phyloP scores from a whole-genome alignment of 106 monocot species.

The Allium fistulosum region DNA sequence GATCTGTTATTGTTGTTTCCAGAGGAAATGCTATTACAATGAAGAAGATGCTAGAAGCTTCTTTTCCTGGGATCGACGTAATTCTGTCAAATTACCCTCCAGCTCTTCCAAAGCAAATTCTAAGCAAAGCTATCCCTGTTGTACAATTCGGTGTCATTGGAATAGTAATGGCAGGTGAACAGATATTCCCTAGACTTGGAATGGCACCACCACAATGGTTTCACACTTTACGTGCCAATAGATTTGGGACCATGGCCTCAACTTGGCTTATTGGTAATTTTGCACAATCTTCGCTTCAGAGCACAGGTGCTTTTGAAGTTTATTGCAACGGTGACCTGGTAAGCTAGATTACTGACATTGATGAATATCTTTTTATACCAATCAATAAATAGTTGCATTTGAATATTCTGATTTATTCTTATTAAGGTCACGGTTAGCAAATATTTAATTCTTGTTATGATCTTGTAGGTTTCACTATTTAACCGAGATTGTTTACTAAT shows the following conservation, averaged over 20 bases:
- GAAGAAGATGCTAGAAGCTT: constrained; percentile 94
- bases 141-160: constrained; percentile 65
- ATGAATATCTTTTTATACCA: no score
- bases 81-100: constrained; percentile 86
- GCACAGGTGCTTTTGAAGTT: constrained; percentile 97
- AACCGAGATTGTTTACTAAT: no score
- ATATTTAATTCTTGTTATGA: no score
- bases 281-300: constrained; percentile 61
- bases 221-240: constrained; percentile 68
- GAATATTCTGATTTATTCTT: no score
- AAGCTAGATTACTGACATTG: constrained; percentile 4
- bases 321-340: constrained; percentile 91
- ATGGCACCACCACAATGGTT: constrained; percentile 79
- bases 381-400: no score
- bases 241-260: constrained; percentile 84
- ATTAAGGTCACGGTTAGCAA: no score
- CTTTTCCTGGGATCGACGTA: constrained; percentile 83
- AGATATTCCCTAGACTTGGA: constrained; percentile 84
- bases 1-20: not conserved
- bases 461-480: no score
- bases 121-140: constrained; percentile 73
- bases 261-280: constrained; percentile 93
- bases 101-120: constrained; percentile 67
- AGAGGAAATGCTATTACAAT: constrained; percentile 89
- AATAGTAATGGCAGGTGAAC: constrained; percentile 75